phyloP scores from a whole-genome alignment of 148 eudicot genomes.

The Amaranthus cruentus region DNA sequence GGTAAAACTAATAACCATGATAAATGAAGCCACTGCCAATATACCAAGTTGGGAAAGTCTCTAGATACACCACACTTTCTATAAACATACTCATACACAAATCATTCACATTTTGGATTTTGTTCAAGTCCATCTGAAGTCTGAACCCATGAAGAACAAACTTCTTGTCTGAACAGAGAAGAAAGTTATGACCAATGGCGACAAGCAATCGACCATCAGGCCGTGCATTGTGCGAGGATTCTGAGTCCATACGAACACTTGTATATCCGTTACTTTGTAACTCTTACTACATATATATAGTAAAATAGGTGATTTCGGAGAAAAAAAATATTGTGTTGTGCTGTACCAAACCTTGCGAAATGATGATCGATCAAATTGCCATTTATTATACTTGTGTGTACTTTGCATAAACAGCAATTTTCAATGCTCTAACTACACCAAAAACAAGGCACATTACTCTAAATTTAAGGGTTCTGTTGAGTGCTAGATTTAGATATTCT shows the following conservation, averaged over 20 bases:
- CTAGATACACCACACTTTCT: neutral
- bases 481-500: constrained; percentile 37
- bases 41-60: constrained; percentile 40
- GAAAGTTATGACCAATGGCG: neutral
- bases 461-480: constrained; percentile 10
- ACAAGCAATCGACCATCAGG: neutral
- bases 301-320: no score
- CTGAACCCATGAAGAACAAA: no score
- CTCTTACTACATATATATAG: no score
- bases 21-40: constrained; percentile 50
- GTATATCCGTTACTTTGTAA: no score
- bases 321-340: no score
- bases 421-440: neutral
- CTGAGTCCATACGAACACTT: no score
- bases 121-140: neutral
- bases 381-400: no score
- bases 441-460: neutral
- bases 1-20: constrained; percentile 38
- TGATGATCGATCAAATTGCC: no score
- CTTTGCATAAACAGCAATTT: no score
- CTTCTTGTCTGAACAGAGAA: neutral
- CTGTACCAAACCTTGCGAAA: no score
- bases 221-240: no score
- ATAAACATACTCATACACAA: neutral
- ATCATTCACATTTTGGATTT: neutral